These are phyloP conservation scores for Dendrocalamus latiflorus DNA, from an alignment of 202 grass and related monocot genomes.

Conservation along the genomic window DNA sequence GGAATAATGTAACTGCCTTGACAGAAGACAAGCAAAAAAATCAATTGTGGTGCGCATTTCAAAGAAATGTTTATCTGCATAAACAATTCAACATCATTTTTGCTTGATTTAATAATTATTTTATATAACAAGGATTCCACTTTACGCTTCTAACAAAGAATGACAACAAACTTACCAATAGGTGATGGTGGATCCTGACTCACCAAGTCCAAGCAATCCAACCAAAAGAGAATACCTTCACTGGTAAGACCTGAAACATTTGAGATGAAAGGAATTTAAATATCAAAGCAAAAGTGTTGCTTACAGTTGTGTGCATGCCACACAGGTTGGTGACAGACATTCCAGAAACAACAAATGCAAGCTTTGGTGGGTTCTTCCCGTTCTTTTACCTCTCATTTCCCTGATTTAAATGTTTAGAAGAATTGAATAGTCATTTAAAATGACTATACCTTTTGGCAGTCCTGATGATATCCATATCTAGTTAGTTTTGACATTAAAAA, in stretches of 20 bases:
- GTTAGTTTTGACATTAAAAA: not conserved
- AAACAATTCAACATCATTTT: not conserved
- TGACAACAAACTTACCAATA: slow-evolving; percentile 40
- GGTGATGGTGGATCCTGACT: slow-evolving; percentile 97
- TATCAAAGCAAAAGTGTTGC: not conserved
- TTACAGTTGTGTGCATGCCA: slow-evolving; percentile 31
- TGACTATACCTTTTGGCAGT: not conserved
- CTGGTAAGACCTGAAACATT: slow-evolving; percentile 64
- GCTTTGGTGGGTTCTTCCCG: slow-evolving; percentile 50
- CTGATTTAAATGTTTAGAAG: slow-evolving; percentile 15
- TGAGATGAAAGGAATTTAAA: slow-evolving; percentile 1
- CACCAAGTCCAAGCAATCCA: slow-evolving; percentile 93
- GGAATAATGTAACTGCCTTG: not conserved
- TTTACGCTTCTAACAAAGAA: slow-evolving; percentile 37
- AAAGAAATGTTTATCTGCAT: not conserved
- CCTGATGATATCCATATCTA: not conserved
- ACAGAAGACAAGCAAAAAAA: not conserved
- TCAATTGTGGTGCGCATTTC: not conserved
- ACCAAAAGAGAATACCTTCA: slow-evolving; percentile 96
- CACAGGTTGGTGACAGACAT: slow-evolving; percentile 97
- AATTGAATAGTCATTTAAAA: not conserved
- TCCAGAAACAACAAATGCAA: slow-evolving; percentile 72
- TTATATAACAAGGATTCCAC: not conserved
- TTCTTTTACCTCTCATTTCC: slow-evolving; percentile 4
- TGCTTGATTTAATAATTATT: not conserved